Conservation (phyloP, 176 grass and related monocot genomes). For the Phragmites australis region DNA sequence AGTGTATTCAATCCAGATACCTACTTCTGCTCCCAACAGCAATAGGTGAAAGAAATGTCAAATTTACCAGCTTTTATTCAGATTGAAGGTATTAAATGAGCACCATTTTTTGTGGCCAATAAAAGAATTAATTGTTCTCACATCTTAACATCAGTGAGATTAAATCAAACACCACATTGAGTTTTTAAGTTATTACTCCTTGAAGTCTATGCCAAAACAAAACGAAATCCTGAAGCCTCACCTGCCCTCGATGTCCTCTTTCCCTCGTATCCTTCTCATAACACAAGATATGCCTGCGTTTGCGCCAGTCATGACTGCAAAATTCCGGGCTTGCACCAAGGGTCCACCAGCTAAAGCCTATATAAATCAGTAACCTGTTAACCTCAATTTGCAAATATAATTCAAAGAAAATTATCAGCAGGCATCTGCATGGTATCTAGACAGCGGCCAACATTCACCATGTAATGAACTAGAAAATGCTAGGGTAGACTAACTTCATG, state of each 20-base stretch:
- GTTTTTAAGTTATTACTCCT: not conserved
- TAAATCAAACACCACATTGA: constrained; percentile 6
- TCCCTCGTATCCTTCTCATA: constrained; percentile 88
- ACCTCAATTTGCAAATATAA: not conserved
- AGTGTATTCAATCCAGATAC: not conserved
- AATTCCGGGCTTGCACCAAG: constrained; percentile 86
- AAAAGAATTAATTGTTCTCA: not conserved
- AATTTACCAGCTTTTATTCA: not conserved
- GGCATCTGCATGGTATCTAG: not conserved
- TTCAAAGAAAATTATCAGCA: not conserved
- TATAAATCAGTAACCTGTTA: constrained; percentile 39
- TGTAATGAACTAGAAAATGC: constrained; percentile 11
- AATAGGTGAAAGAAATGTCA: not conserved
- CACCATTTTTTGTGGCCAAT: not conserved
- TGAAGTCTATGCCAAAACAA: not conserved
- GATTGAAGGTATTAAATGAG: not conserved
- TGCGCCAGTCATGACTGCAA: constrained; percentile 85
- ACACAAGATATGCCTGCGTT: constrained; percentile 84
- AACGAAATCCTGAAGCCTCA: constrained; percentile 36
- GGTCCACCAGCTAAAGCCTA: constrained; percentile 75
- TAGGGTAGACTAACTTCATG: not conserved
- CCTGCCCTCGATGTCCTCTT: constrained; percentile 80
- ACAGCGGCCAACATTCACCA: not conserved
- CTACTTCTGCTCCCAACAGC: not conserved
- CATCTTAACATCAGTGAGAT: not conserved